phyloP scores from a whole-genome alignment of 1,284 basidiomycete species.

The Cystobasidium pallidum region DNA sequence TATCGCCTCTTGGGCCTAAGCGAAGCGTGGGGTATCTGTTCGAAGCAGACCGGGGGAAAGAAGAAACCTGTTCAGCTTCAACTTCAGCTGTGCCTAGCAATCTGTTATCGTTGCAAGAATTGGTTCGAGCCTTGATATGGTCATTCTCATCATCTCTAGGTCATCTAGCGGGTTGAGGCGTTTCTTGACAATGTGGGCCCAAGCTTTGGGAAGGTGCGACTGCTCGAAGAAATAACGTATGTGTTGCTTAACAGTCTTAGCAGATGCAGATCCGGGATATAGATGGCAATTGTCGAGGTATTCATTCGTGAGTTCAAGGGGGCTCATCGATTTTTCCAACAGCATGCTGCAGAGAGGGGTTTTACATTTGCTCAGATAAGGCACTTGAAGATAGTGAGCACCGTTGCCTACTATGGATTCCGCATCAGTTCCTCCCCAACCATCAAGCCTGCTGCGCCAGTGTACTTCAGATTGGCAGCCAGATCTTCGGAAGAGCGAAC shows the following conservation, averaged over 20 bases:
- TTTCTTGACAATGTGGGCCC: slow-evolving; percentile 28
- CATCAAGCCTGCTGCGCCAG: slow-evolving; percentile 31
- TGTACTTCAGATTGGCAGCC: background rate
- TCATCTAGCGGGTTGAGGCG: background rate
- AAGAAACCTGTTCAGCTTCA: too few relatives aligned
- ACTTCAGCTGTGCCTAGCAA: background rate
- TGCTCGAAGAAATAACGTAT: slow-evolving; percentile 42
- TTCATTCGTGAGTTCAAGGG: slow-evolving; percentile 24
- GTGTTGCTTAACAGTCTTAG: slow-evolving; percentile 15
- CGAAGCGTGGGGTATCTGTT: too few relatives aligned
- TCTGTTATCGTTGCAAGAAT: slow-evolving; percentile 15
- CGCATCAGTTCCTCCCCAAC: slow-evolving; percentile 28
- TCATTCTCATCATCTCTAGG: background rate
- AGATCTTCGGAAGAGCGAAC: slow-evolving; percentile 23
- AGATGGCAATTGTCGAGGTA: slow-evolving; percentile 21
- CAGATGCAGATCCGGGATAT: slow-evolving; percentile 11
- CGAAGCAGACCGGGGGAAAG: too few relatives aligned
- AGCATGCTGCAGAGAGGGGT: slow-evolving; percentile 15
- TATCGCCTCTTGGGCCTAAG: too few relatives aligned
- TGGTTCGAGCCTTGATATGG: background rate
- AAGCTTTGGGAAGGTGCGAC: slow-evolving; percentile 23
- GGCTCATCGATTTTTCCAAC: background rate
- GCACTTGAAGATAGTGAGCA: background rate
- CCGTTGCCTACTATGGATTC: slow-evolving; percentile 24
- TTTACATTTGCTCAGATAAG: background rate